Conservation (phyloP, 768 basidiomycete species). For the Trametes cingulata region DNA sequence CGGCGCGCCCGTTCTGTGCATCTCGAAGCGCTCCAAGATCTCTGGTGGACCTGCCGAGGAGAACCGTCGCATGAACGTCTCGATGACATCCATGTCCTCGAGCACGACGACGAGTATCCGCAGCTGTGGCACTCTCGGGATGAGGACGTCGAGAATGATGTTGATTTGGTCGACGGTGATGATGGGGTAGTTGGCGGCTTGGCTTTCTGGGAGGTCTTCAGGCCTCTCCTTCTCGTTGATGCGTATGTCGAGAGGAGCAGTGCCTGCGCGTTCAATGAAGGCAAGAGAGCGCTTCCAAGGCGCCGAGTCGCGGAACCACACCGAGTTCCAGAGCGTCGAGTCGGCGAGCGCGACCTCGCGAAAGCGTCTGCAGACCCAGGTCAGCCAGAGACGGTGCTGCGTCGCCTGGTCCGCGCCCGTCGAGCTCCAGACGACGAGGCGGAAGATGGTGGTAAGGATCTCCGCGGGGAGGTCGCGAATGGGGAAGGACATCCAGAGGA, state of each 20-base stretch:
- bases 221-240: constrained; percentile 47
- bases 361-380: constrained; percentile 53
- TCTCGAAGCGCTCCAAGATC: constrained; percentile 59
- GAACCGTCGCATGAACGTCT: constrained; percentile 39
- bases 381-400: constrained; percentile 47
- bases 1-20: constrained; percentile 50
- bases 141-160: constrained; percentile 49
- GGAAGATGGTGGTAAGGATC: constrained; percentile 66
- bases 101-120: constrained; percentile 61
- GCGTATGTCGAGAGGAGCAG: constrained; percentile 59
- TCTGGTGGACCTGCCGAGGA: constrained; percentile 13
- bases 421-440: constrained; percentile 56
- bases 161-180: constrained; percentile 48
- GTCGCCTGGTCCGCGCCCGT: constrained; percentile 28
- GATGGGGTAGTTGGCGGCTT: constrained; percentile 9
- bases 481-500: constrained; percentile 49
- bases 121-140: constrained; percentile 55
- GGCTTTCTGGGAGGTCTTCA: background rate
- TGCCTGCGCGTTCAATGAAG: constrained; percentile 59
- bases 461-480: constrained; percentile 66
- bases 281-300: constrained; percentile 52
- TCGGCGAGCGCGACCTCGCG: constrained; percentile 28
- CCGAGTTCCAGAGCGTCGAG: constrained; percentile 43
- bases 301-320: constrained; percentile 60
- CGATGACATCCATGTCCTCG: constrained; percentile 56